Evolutionary conservation across 371 early-diverging fungal genomes (phyloP).

Genomic region (Encephalitozoon intestinalis): DNA sequence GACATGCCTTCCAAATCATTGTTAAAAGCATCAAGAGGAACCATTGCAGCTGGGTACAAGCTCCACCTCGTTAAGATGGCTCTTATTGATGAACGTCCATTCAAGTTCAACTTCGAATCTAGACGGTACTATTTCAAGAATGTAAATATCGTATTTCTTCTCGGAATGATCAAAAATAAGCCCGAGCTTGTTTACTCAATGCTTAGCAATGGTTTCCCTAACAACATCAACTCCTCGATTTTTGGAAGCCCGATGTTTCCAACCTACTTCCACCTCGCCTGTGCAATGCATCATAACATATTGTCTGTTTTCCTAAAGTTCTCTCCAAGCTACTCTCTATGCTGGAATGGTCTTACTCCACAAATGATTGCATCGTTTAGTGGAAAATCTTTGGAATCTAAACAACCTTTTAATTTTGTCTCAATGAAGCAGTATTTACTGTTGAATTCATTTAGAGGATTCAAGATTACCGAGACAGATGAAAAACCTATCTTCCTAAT

Average conservation of each 20-base stretch:
- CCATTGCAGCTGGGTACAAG: not conserved
- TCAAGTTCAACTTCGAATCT: constrained; percentile 1
- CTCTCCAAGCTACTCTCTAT: not conserved
- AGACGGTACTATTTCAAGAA: constrained; percentile 15
- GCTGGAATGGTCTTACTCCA: constrained; percentile 46
- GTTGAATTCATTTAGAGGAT: constrained; percentile 3
- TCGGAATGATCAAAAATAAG: constrained; percentile 51
- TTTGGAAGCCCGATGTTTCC: constrained; percentile 42
- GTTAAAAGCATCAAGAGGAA: constrained; percentile 22
- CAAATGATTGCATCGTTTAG: constrained; percentile 15
- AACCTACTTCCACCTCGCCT: constrained; percentile 45
- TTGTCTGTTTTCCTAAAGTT: constrained; percentile 3
- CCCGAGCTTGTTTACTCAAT: constrained; percentile 50
- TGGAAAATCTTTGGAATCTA: not conserved
- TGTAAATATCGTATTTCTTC: constrained; percentile 48
- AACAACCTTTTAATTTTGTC: constrained; percentile 27
- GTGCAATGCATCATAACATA: constrained; percentile 25
- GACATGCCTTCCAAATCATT: constrained; percentile 3
- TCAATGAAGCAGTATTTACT: constrained; percentile 28
- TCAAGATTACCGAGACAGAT: constrained; percentile 1
- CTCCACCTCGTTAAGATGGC: constrained; percentile 17
- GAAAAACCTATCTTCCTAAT: constrained; percentile 46
- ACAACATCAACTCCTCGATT: constrained; percentile 42
- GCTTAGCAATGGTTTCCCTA: constrained; percentile 45
- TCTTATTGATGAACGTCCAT: constrained; percentile 34